A percentile compares a stretch with the other conserved stretches of the same genome.
phyloP scores from a whole-genome alignment of 208 protist species.

The Phytomonas francai region DNA sequence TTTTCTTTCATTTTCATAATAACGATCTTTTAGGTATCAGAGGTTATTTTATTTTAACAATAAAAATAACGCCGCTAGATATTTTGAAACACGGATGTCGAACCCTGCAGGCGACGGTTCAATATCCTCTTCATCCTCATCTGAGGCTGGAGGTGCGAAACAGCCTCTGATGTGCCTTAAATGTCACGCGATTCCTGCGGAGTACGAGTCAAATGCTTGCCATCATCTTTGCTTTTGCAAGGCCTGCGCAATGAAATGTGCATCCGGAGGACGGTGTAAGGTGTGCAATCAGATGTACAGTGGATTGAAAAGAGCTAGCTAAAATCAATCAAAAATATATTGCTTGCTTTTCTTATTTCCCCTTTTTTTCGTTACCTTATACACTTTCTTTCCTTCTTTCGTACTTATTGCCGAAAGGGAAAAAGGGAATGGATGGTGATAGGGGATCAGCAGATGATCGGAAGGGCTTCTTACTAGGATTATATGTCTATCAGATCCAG shows the following conservation, averaged over 20 bases:
- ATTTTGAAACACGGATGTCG: neutral
- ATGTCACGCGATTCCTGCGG: constrained; percentile 46
- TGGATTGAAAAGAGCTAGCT: constrained; percentile 23
- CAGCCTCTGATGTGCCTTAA: constrained; percentile 41
- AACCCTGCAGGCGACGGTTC: neutral
- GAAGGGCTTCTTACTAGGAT: neutral
- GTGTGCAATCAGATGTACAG: constrained; percentile 66
- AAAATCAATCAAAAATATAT: neutral
- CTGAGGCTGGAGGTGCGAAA: neutral
- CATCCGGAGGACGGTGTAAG: constrained; percentile 85
- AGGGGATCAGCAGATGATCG: neutral
- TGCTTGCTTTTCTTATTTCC: constrained; percentile 6
- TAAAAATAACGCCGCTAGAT: neutral
- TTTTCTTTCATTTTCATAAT: neutral
- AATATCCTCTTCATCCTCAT: constrained; percentile 9
- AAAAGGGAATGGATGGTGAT: neutral
- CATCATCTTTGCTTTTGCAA: constrained; percentile 73
- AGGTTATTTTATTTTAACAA: neutral
- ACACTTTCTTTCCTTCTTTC: constrained; percentile 1
- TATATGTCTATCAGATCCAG: neutral
- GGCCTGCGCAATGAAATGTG: constrained; percentile 85
- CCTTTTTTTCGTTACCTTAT: constrained; percentile 4
- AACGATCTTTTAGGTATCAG: neutral
- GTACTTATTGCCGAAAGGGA: neutral
- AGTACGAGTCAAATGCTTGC: constrained; percentile 69